These are phyloP conservation scores for Artomyces pyxidatus DNA, from an alignment of 768 basidiomycete genomes.

Conservation along the genomic window DNA sequence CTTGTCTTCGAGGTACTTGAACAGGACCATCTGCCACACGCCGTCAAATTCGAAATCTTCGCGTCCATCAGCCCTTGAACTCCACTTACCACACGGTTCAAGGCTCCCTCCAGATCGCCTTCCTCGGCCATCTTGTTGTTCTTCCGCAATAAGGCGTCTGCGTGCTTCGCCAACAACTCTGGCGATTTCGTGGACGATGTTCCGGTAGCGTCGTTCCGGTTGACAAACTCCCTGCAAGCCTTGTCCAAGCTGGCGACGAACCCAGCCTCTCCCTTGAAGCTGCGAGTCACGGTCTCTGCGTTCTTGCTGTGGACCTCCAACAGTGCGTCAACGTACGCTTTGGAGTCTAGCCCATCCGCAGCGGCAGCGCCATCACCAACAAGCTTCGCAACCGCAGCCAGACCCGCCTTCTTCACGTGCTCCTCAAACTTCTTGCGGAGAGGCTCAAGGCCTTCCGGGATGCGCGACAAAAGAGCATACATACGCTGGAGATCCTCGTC, in stretches of 20 bases:
- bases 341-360: conserved; percentile 73
- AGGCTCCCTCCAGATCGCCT: conserved; percentile 78
- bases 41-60: conserved; percentile 39
- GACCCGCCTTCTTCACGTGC: conserved; percentile 88
- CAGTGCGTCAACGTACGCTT: conserved; percentile 88
- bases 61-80: not conserved
- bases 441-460: conserved; percentile 85
- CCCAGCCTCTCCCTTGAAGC: conserved; percentile 87
- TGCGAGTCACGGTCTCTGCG: conserved; percentile 76
- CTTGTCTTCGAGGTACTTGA: conserved; percentile 98
- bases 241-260: conserved; percentile 92
- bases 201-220: conserved; percentile 85
- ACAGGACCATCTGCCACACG: conserved; percentile 75
- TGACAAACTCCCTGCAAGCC: conserved; percentile 94
- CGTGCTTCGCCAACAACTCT: conserved; percentile 86
- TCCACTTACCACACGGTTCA: conserved; percentile 77
- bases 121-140: conserved; percentile 95
- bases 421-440: conserved; percentile 89
- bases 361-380: conserved; percentile 53
- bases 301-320: conserved; percentile 91
- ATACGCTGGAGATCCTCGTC: conserved; percentile 92
- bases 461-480: conserved; percentile 88
- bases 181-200: conserved; percentile 80
- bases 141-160: conserved; percentile 84
- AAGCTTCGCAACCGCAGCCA: conserved; percentile 71